phyloP scores from a whole-genome alignment of 1,284 basidiomycete species.

The Schizophyllum commune region DNA sequence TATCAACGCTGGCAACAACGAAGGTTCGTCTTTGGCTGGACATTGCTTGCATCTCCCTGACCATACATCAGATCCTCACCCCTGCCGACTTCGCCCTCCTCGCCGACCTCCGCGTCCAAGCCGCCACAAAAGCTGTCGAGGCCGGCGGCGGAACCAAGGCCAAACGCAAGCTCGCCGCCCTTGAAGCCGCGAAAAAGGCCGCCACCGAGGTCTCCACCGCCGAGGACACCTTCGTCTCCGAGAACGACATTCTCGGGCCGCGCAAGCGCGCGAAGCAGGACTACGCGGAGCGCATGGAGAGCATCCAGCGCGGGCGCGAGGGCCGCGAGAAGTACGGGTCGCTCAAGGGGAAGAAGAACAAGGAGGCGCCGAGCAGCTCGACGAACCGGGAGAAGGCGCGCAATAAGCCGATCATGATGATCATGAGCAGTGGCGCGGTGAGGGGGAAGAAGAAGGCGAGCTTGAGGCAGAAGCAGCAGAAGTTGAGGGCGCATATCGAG shows the following conservation, averaged over 20 bases:
- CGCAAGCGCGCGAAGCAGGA: conserved; percentile 92
- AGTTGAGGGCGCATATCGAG: conserved; percentile 66
- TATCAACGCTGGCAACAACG: conserved; percentile 68
- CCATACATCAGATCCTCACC: conserved; percentile 74
- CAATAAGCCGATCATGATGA: conserved; percentile 95
- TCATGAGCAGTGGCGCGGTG: conserved; percentile 67
- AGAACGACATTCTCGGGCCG: conserved; percentile 88
- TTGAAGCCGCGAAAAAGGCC: conserved; percentile 64
- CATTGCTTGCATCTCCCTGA: not conserved
- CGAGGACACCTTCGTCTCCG: conserved; percentile 73
- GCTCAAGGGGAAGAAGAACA: conserved; percentile 83
- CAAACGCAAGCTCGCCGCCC: conserved; percentile 79
- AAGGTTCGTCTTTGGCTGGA: conserved; percentile 40
- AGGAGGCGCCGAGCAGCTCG: conserved; percentile 69
- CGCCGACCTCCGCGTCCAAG: conserved; percentile 83
- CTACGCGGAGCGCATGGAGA: conserved; percentile 92
- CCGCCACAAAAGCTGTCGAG: conserved; percentile 70
- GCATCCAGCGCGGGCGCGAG: conserved; percentile 88
- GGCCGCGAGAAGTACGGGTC: conserved; percentile 94
- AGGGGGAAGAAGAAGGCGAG: conserved; percentile 84
- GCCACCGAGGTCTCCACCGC: conserved; percentile 33
- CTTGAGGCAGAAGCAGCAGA: conserved; percentile 79
- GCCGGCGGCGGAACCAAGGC: conserved; percentile 67
- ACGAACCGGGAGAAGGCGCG: conserved; percentile 87
- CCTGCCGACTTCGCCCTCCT: conserved; percentile 95